phyloP scores from a whole-genome alignment of 192 early-diverging fungal genomes.

The Mortierella alpina region DNA sequence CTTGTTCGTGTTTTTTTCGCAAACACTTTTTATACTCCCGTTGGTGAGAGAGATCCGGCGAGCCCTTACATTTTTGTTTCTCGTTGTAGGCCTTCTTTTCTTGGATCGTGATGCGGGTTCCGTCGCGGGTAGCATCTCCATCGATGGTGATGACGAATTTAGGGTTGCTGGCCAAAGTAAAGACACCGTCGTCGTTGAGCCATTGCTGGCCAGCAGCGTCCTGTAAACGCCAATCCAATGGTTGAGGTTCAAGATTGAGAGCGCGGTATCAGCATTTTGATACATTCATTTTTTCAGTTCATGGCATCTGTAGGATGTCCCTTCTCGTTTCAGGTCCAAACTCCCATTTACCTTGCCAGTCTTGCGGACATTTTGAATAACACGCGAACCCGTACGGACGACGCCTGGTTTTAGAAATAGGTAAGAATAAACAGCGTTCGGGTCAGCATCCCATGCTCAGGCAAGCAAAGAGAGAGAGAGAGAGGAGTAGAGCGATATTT shows the following conservation, averaged over 20 bases:
- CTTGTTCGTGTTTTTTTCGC: neutral
- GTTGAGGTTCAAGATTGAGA: neutral
- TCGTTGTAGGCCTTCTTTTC: conserved; percentile 53
- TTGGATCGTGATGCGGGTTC: conserved; percentile 49
- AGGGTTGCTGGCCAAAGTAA: conserved; percentile 48
- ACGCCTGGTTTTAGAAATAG: conserved; percentile 7
- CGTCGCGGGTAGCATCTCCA: conserved; percentile 41
- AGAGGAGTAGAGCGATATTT: too few relatives aligned
- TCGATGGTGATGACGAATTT: conserved; percentile 50
- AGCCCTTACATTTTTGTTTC: conserved; percentile 45
- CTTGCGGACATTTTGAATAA: conserved; percentile 53
- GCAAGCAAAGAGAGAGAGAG: too few relatives aligned
- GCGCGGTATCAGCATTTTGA: neutral
- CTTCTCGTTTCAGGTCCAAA: neutral
- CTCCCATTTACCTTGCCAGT: conserved; percentile 48
- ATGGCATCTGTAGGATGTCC: neutral
- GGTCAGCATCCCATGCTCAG: too few relatives aligned
- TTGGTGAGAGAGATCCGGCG: neutral
- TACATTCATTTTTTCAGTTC: neutral
- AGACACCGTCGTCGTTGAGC: conserved; percentile 52
- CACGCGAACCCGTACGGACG: conserved; percentile 38
- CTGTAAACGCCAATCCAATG: conserved; percentile 5
- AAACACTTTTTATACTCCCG: neutral
- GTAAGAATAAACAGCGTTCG: neutral
- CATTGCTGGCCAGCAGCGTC: conserved; percentile 49